These are phyloP conservation scores for Phytophthora pinifolia DNA, from an alignment of 352 stramenopile genomes.

Conservation along the genomic window DNA sequence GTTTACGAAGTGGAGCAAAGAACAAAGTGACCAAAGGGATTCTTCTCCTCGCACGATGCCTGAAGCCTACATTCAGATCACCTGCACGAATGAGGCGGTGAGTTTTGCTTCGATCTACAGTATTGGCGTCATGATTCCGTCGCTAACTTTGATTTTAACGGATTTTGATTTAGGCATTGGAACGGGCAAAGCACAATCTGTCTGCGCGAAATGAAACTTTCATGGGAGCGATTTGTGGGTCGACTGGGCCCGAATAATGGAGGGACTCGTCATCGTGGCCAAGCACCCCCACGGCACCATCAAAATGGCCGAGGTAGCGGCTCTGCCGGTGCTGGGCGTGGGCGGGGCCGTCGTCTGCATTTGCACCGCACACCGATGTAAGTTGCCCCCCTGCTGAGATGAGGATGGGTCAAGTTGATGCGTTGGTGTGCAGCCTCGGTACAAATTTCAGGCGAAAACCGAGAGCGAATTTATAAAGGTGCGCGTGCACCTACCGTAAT, in stretches of 20 bases:
- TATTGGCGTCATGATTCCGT: neutral
- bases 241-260: slow-evolving; percentile 10
- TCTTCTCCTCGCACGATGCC: slow-evolving; percentile 11
- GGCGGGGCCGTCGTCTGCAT: slow-evolving; percentile 27
- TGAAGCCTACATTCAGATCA: slow-evolving; percentile 57
- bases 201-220: slow-evolving; percentile 57
- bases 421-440: neutral
- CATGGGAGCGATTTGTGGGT: slow-evolving; percentile 50
- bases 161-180: slow-evolving; percentile 27
- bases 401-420: neutral
- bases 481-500: too few relatives aligned
- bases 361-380: slow-evolving; percentile 24
- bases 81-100: slow-evolving; percentile 51
- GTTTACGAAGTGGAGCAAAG: slow-evolving; percentile 26
- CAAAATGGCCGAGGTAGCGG: slow-evolving; percentile 15
- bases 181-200: slow-evolving; percentile 46
- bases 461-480: too few relatives aligned
- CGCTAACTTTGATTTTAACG: neutral
- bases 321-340: slow-evolving; percentile 6
- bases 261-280: slow-evolving; percentile 12
- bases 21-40: slow-evolving; percentile 15
- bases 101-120: slow-evolving; percentile 3
- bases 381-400: slow-evolving; percentile 2
- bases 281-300: slow-evolving; percentile 21
- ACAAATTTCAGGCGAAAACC: too few relatives aligned